Evolutionary conservation across 768 basidiomycete genomes (phyloP).

Genomic region (Obba rivulosa): DNA sequence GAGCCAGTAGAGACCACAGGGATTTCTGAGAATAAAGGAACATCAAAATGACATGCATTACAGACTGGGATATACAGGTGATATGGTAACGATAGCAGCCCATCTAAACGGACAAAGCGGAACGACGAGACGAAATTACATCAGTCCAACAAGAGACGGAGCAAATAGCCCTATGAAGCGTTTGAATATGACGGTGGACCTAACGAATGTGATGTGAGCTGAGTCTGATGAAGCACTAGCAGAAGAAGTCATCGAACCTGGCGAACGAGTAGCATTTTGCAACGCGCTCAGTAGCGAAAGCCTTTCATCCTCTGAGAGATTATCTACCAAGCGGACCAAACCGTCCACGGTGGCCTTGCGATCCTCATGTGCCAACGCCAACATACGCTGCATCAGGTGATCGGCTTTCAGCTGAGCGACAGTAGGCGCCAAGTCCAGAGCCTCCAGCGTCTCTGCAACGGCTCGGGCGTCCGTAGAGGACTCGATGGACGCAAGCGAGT

Average conservation of each 20-base stretch:
- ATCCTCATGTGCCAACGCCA: slow-evolving; percentile 67
- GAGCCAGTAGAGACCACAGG: neutral
- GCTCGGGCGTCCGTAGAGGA: slow-evolving; percentile 48
- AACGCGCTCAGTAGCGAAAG: slow-evolving; percentile 53
- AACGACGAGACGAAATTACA: neutral
- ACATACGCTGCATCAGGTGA: slow-evolving; percentile 58
- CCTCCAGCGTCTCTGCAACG: slow-evolving; percentile 63
- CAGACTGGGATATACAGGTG: neutral
- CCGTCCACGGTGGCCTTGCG: slow-evolving; percentile 73
- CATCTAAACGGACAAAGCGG: neutral
- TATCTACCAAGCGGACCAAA: slow-evolving; percentile 66
- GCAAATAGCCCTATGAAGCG: slow-evolving; percentile 2
- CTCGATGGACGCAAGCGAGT: slow-evolving; percentile 54
- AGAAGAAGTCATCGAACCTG: slow-evolving; percentile 36
- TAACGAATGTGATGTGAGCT: neutral
- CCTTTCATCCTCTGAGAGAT: slow-evolving; percentile 70
- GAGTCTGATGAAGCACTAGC: neutral
- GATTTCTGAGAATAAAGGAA: no score
- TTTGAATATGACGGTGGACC: slow-evolving; percentile 17
- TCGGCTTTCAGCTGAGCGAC: slow-evolving; percentile 64
- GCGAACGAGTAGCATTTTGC: slow-evolving; percentile 50
- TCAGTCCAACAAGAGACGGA: neutral
- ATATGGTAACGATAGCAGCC: neutral
- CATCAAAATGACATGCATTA: neutral
- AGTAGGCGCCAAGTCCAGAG: slow-evolving; percentile 59